Evolutionary conservation across 306 rosid genomes (phyloP).

Genomic region (Abrus pulchellus): DNA sequence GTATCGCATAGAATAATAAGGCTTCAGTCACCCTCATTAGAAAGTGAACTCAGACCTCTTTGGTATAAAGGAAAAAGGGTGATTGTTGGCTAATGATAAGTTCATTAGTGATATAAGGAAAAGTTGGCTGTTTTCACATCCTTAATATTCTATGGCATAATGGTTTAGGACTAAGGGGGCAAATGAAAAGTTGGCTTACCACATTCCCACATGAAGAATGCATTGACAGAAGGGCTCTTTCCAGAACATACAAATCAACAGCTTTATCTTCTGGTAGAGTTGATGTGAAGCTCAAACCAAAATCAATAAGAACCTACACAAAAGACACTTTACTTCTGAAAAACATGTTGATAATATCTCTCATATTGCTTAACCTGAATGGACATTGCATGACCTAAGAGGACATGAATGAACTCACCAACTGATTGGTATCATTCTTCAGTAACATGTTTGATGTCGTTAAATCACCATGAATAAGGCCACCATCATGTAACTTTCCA

Average conservation of each 20-base stretch:
- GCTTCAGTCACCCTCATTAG: not conserved
- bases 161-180: slow-evolving; percentile 1
- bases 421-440: slow-evolving; percentile 62
- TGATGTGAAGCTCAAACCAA: slow-evolving; percentile 91
- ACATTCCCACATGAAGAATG: slow-evolving; percentile 93
- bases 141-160: not conserved
- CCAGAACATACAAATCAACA: slow-evolving; percentile 90
- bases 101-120: not conserved
- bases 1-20: slow-evolving; percentile 13
- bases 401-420: slow-evolving; percentile 63
- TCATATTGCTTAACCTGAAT: slow-evolving; percentile 8
- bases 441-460: slow-evolving; percentile 90
- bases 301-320: slow-evolving; percentile 82
- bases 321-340: slow-evolving; percentile 33
- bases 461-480: slow-evolving; percentile 88
- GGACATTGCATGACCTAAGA: slow-evolving; percentile 15
- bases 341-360: slow-evolving; percentile 40
- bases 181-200: slow-evolving; percentile 59
- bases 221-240: slow-evolving; percentile 90
- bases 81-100: not conserved
- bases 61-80: not conserved
- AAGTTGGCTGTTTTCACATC: not conserved
- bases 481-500: slow-evolving; percentile 88
- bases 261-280: slow-evolving; percentile 93
- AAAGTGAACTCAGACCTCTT: too few relatives aligned